A percentile compares a stretch with the other conserved stretches of the same genome.
These are phyloP conservation scores for Fusarium sp. DNA, from an alignment of 2,329 filamentous ascomycete genomes.

Conservation along the genomic window DNA sequence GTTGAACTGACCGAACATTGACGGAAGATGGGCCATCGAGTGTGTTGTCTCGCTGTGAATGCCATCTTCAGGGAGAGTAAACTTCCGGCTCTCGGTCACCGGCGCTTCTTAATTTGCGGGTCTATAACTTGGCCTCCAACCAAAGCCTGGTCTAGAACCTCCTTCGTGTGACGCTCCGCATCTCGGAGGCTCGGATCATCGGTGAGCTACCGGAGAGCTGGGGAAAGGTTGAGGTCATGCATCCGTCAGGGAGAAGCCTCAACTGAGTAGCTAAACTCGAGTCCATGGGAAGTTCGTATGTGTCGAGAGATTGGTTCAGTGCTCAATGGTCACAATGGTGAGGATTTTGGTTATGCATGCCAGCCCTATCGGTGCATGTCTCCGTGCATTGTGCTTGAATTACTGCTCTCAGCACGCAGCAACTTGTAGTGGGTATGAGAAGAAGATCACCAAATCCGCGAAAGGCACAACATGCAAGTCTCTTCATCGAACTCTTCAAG, in stretches of 20 bases:
- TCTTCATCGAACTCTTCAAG: not conserved
- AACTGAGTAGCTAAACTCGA: conserved; percentile 3
- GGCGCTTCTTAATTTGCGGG: not conserved
- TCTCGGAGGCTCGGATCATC: conserved; percentile 4
- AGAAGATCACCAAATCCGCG: not conserved
- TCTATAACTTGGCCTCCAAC: not conserved
- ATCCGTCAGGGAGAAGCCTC: conserved; percentile 5
- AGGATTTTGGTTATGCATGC: not conserved
- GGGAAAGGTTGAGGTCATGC: not conserved
- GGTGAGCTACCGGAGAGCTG: not conserved
- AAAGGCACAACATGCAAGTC: not conserved
- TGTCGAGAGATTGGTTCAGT: not conserved
- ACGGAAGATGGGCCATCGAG: not conserved
- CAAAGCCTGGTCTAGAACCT: not conserved
- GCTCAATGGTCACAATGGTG: not conserved
- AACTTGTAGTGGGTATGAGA: not conserved
- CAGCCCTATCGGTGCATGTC: not conserved
- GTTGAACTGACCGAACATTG: not conserved
- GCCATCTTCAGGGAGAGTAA: not conserved
- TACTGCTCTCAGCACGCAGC: not conserved
- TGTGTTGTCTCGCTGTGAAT: not conserved
- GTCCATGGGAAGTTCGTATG: not conserved
- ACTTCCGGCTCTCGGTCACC: not conserved
- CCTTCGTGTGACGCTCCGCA: not conserved
- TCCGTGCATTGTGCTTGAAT: not conserved